phyloP scores from a whole-genome alignment of 257 asterid genomes.

The Linderniella brevidens region DNA sequence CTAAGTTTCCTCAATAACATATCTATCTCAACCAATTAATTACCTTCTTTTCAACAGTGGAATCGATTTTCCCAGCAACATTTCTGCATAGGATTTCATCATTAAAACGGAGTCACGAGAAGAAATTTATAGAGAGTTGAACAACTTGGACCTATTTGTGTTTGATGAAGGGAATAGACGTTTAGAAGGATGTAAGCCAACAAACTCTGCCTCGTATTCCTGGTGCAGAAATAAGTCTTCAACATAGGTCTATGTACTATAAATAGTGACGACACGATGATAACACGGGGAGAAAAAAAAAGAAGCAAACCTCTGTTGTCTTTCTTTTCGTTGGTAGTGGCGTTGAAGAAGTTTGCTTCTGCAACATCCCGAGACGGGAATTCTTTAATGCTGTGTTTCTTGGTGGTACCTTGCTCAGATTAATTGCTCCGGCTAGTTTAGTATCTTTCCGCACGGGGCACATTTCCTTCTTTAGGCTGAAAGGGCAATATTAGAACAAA shows the following conservation, averaged over 20 bases:
- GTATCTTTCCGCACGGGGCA: constrained; percentile 18
- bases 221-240: constrained; percentile 18
- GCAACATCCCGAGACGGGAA: constrained; percentile 13
- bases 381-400: constrained; percentile 14
- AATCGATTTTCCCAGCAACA: constrained; percentile 18
- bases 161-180: constrained; percentile 31
- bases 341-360: constrained; percentile 22
- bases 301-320: constrained; percentile 28
- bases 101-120: no score
- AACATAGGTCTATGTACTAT: no score
- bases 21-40: not conserved
- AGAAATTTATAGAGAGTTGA: not conserved
- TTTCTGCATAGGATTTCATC: constrained; percentile 26
- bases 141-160: constrained; percentile 32
- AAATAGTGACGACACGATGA: not conserved
- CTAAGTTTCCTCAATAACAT: constrained; percentile 3
- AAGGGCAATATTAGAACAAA: constrained; percentile 16
- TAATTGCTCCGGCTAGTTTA: constrained; percentile 19
- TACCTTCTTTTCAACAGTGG: constrained; percentile 5
- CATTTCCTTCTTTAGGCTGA: constrained; percentile 28
- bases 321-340: constrained; percentile 44
- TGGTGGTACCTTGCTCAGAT: constrained; percentile 18
- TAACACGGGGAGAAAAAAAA: constrained; percentile 4
- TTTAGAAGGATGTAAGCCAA: constrained; percentile 39
- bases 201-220: constrained; percentile 22